Evolutionary conservation across 495 filamentous ascomycete species (phyloP), one percentile per base, ranked within the genome.

Genomic region (Annulohypoxylon maeteangense): DNA sequence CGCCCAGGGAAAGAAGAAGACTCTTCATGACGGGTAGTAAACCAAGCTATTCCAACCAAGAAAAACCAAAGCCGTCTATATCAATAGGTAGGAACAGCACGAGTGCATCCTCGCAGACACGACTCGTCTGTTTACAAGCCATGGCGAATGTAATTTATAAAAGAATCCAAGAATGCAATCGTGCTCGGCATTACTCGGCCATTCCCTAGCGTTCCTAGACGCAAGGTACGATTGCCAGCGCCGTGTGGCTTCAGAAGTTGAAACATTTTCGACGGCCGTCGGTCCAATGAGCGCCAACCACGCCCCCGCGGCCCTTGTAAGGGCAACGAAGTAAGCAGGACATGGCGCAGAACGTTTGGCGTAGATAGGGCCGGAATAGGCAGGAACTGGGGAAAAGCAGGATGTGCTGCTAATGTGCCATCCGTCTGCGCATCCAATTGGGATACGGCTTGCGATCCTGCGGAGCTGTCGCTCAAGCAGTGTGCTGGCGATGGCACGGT

Each of bases 1-100:
- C 74, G 38, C 65, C 51, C 47, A 76, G 48, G 22, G 67, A 55
- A 31, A 76, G 60, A 16, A 76, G 66, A 63, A 76, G 23, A 62
- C 51, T 61, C 70, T 72, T 78, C 75, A 78, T 76, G 50, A 22
- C 16, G 40, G 45, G 2, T 40, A 14, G 31, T 32, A 14, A 27
- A 27, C 50, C 16, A 32, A 7, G 11, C 25, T 60, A 40, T 14
- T 40, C 36, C 4, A 63, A 12, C 23, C 16, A 11, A 38, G 36
- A 2, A 18, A 47, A 22, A 14, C 27, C 16, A 42, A 27, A 27
- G 42, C 4, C n/a, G 47, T 48, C 45, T 48, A 10, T 1, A 7
- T 48, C 1, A 5, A 48, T 25, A 14, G 45, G 18, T 25, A 51
- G 2, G 18, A n/a, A n/a, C n/a, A n/a, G 40, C 12, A 29, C 14